These are phyloP conservation scores for sweet orange (Citrus sinensis) DNA, from an alignment of 345 rosid species.

Conservation along the genomic window DNA sequence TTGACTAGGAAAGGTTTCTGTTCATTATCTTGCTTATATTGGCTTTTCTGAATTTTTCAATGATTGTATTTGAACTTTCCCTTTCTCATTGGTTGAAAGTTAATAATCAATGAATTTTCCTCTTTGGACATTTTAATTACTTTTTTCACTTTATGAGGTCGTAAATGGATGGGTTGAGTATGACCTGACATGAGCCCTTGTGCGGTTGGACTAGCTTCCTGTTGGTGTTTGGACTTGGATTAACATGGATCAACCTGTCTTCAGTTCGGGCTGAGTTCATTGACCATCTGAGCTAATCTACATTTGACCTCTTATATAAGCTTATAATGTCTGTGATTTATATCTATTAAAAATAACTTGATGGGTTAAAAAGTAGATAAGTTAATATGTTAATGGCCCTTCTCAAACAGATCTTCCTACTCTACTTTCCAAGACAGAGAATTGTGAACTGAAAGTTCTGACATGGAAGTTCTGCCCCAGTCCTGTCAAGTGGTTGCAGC, in stretches of 20 bases:
- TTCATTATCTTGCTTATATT: not conserved
- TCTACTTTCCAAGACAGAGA: not conserved
- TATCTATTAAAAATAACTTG: not conserved
- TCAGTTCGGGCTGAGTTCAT: not conserved
- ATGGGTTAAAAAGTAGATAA: not conserved
- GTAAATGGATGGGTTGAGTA: not conserved
- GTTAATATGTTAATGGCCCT: not conserved
- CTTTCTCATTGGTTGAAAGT: not conserved
- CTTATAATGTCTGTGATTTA: not conserved
- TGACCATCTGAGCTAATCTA: not conserved
- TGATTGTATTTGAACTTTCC: not conserved
- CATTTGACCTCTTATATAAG: not conserved
- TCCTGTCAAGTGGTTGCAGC: too few species aligned
- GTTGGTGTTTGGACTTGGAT: not conserved
- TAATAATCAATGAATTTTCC: not conserved
- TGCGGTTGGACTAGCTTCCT: not conserved
- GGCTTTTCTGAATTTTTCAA: not conserved
- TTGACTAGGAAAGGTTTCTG: not conserved
- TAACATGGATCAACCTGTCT: not conserved
- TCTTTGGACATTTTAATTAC: not conserved
- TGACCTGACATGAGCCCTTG: not conserved
- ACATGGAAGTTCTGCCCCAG: too few species aligned
- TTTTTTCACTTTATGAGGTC: not conserved
- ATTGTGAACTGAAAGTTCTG: not conserved
- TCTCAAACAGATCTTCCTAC: not conserved